These are phyloP conservation scores for Fusarium palustre DNA, from an alignment of 2,329 filamentous ascomycete species.

Conservation along the genomic window DNA sequence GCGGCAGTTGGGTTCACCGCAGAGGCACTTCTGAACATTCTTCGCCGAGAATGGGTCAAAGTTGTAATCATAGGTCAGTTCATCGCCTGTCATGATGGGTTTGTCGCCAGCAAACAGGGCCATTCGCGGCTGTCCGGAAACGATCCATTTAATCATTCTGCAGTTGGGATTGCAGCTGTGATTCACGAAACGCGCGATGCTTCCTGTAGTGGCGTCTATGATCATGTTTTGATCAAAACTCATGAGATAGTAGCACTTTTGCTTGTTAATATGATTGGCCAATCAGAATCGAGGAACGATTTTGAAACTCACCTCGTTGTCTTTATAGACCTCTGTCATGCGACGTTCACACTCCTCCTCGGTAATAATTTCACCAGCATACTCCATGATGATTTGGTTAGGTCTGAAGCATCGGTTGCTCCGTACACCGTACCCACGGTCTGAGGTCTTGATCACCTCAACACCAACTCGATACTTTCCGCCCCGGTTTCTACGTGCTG, in stretches of 20 bases:
- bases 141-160: constrained; percentile 98
- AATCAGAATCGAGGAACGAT: not conserved
- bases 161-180: constrained; percentile 98
- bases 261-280: constrained; percentile 23
- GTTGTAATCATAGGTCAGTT: constrained; percentile 93
- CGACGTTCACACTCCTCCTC: constrained; percentile 92
- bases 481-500: constrained; percentile 78
- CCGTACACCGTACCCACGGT: constrained; percentile 91
- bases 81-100: constrained; percentile 93
- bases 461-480: constrained; percentile 93
- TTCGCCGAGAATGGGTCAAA: constrained; percentile 77
- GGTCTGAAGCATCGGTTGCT: constrained; percentile 88
- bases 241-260: constrained; percentile 98
- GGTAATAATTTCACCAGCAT: constrained; percentile 97
- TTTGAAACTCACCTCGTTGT: constrained; percentile 78
- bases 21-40: constrained; percentile 75
- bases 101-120: constrained; percentile 92
- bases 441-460: constrained; percentile 90
- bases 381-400: constrained; percentile 97
- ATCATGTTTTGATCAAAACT: constrained; percentile 99
- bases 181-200: constrained; percentile 97
- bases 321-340: constrained; percentile 93
- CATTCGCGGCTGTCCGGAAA: constrained; percentile 93
- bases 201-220: constrained; percentile 95
- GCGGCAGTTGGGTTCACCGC: constrained; percentile 72